A percentile compares a stretch with the other conserved stretches of the same genome.
These are phyloP conservation scores for Peronospora belbahrii DNA, from an alignment of 352 stramenopile species.

Conservation along the genomic window DNA sequence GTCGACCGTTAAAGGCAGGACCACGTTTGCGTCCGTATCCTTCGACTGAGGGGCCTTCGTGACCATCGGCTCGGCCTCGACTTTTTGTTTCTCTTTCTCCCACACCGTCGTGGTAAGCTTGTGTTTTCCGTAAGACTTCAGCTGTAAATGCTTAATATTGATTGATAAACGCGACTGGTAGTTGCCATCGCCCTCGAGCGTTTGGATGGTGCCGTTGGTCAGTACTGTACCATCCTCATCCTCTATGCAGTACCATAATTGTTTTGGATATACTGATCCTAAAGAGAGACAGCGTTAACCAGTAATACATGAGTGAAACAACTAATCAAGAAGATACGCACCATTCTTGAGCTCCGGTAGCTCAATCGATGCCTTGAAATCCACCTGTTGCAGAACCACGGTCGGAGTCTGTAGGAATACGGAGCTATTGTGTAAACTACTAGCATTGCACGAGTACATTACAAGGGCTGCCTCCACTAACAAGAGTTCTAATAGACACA, in stretches of 20 bases:
- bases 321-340: slow-evolving; percentile 11
- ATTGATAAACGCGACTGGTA: slow-evolving; percentile 43
- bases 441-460: slow-evolving; percentile 2
- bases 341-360: slow-evolving; percentile 71
- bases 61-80: background rate
- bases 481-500: slow-evolving; percentile 6
- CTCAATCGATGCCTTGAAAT: slow-evolving; percentile 58
- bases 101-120: slow-evolving; percentile 49
- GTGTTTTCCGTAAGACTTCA: slow-evolving; percentile 37
- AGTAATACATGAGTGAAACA: background rate
- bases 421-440: slow-evolving; percentile 3
- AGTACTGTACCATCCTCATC: slow-evolving; percentile 41
- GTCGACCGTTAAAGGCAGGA: slow-evolving; percentile 22
- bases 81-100: slow-evolving; percentile 9
- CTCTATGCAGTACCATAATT: slow-evolving; percentile 47
- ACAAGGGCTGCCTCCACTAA: slow-evolving; percentile 1
- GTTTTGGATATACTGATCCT: slow-evolving; percentile 65
- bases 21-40: slow-evolving; percentile 21
- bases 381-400: slow-evolving; percentile 66
- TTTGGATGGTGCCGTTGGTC: slow-evolving; percentile 55
- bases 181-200: slow-evolving; percentile 59
- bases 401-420: slow-evolving; percentile 33
- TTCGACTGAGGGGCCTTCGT: slow-evolving; percentile 1
- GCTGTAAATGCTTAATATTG: slow-evolving; percentile 34
- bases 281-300: background rate